Percentiles rank a stretch among this genome's conserved stretches.
Evolutionary conservation across 306 rosid species (phyloP).

Genomic region (Trichosanthes truncata): DNA sequence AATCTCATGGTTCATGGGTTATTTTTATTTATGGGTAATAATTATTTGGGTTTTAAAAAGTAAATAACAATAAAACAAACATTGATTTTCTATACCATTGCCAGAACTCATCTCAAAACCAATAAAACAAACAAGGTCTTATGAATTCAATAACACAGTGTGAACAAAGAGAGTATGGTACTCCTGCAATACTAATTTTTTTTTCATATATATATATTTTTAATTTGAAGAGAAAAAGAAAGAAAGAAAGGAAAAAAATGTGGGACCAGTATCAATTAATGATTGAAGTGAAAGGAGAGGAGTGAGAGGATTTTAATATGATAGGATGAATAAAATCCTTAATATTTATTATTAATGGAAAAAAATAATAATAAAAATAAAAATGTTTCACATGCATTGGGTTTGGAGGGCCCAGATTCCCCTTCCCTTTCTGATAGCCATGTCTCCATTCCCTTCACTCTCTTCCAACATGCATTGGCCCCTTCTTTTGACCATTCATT

Average conservation of each 20-base stretch:
- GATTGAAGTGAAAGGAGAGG: constrained; percentile 8
- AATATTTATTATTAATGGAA: neutral
- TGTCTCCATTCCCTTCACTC: constrained; percentile 18
- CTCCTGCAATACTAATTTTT: no score
- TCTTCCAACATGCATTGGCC: constrained; percentile 39
- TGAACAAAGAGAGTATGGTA: no score
- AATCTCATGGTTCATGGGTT: no score
- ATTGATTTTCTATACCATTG: no score
- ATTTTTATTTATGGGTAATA: no score
- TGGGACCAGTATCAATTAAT: neutral
- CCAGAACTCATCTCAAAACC: no score
- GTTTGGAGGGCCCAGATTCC: constrained; percentile 29
- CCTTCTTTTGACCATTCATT: constrained; percentile 20
- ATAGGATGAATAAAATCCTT: neutral
- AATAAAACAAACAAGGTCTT: no score
- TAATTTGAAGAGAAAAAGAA: no score
- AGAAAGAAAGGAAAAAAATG: neutral
- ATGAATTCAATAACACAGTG: no score
- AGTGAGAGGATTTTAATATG: neutral
- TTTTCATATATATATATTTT: no score
- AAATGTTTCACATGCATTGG: constrained; percentile 16
- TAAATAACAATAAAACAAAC: no score
- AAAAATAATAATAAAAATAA: neutral
- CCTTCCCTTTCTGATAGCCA: constrained; percentile 13
- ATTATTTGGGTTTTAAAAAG: no score